Percentiles rank a stretch among this genome's conserved stretches.
phyloP scores from a whole-genome alignment of 2,329 filamentous ascomycete species.

The Alternaria sp. region DNA sequence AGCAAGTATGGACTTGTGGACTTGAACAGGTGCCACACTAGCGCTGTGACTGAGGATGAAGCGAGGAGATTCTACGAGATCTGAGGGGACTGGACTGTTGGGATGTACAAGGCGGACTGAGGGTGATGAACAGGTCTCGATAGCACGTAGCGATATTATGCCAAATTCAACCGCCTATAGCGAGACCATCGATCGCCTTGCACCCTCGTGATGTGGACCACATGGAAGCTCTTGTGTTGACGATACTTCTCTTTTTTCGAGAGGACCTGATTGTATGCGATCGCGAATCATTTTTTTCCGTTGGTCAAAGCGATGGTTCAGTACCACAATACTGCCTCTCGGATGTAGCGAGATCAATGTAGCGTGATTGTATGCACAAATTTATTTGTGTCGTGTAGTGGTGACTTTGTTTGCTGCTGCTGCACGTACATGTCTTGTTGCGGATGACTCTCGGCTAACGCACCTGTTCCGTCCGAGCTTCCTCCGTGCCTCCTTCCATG shows the following conservation, averaged over 20 bases:
- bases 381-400: not conserved
- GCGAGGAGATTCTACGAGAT: conserved; percentile 57
- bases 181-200: not conserved
- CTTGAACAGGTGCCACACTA: conserved; percentile 65
- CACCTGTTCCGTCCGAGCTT: not conserved
- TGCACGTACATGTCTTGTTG: not conserved
- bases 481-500: not conserved
- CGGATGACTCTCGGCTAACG: not conserved
- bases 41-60: conserved; percentile 71
- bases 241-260: too few relatives aligned
- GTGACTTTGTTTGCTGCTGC: not conserved
- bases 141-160: too few relatives aligned
- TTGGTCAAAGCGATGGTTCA: too few relatives aligned
- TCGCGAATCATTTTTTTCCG: too few relatives aligned
- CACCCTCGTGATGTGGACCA: too few relatives aligned
- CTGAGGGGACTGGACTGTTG: not conserved
- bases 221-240: too few relatives aligned
- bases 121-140: not conserved
- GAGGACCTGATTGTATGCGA: too few relatives aligned
- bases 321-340: too few relatives aligned
- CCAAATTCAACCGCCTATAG: too few relatives aligned
- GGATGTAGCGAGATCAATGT: not conserved
- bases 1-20: conserved; percentile 77
- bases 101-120: not conserved
- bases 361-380: not conserved